Evolutionary conservation across 805 yeast species (phyloP), one percentile per base, ranked within the genome.

Genomic region (Pichia scutulata): DNA sequence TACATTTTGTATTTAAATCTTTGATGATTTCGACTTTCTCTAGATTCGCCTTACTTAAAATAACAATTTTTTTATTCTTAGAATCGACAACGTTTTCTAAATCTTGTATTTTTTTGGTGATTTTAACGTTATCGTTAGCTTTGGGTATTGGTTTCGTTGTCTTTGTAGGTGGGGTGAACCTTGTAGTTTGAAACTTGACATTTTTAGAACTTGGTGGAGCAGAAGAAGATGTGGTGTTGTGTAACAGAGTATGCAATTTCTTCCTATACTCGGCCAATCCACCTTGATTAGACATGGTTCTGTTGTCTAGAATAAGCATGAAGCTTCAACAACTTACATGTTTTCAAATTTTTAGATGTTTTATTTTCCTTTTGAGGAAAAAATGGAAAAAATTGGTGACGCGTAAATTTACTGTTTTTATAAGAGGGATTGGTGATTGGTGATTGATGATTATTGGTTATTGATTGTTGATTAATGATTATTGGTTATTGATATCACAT

Each of bases 31-130:
- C 43, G 25, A 37, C 25, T 2, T 28, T 40, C 19, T 45, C 39
- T n/a, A 46, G 9, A 25, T 45, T 45, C 1, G 46, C 22, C 14
- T 42, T 45, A 23, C 39, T 41, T 7, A 53, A 41, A 10, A 39
- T 22, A 13, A 42, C 28, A 7, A 53, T 53, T 28, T 50, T 45
- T 16, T 48, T 42, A 25, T 53, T 51, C 26, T 53, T 53, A 13
- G 40, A 16, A 16, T 36, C 45, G 16, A 53, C n/a, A 4, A 45
- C 22, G 7, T 43, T 37, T 14, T 51, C 50, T 14, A 48, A 42
- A 19, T 51, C 55, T n/a, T 30, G 12, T 7, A 44, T 18, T 42
- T 48, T 19, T 37, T 46, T 41, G 8, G 13, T 39, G 9, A 43
- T 8, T 4, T 37, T n/a, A 16, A n/a, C 21, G 13, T 18, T 46